phyloP scores from a whole-genome alignment of 1,284 basidiomycete genomes.

The Papiliotrema nemorosa region DNA sequence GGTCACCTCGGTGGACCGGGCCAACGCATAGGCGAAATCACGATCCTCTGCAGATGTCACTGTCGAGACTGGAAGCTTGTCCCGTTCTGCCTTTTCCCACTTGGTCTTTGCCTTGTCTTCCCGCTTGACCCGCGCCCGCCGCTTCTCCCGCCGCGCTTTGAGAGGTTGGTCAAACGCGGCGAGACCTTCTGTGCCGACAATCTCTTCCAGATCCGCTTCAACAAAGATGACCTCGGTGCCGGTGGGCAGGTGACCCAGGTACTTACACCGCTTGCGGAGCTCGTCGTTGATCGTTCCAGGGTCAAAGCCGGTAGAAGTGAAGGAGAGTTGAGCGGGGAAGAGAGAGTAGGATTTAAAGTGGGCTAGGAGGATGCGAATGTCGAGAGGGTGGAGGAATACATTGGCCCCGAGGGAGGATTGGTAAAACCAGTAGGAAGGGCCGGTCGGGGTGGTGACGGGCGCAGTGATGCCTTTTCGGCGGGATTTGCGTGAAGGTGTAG shows the following conservation, averaged over 20 bases:
- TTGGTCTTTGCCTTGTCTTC: slow-evolving; percentile 75
- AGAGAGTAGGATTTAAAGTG: slow-evolving; percentile 77
- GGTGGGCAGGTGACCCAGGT: slow-evolving; percentile 86
- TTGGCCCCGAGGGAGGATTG: slow-evolving; percentile 89
- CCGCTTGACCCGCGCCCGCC: slow-evolving; percentile 71
- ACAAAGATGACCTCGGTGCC: slow-evolving; percentile 92
- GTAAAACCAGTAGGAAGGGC: slow-evolving; percentile 77
- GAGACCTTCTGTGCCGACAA: slow-evolving; percentile 68
- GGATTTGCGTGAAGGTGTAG: slow-evolving; percentile 18
- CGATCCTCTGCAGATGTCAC: slow-evolving; percentile 19
- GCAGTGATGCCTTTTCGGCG: slow-evolving; percentile 23
- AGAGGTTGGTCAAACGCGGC: slow-evolving; percentile 76
- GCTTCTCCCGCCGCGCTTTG: slow-evolving; percentile 66
- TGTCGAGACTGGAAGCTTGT: slow-evolving; percentile 52
- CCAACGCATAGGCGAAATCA: slow-evolving; percentile 36
- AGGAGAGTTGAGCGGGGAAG: slow-evolving; percentile 77
- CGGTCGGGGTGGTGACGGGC: slow-evolving; percentile 20
- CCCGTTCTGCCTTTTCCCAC: slow-evolving; percentile 68
- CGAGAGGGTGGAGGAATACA: slow-evolving; percentile 90
- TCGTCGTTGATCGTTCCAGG: slow-evolving; percentile 73
- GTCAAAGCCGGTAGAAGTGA: slow-evolving; percentile 72
- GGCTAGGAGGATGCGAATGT: slow-evolving; percentile 86
- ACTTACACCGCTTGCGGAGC: slow-evolving; percentile 89
- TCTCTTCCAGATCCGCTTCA: slow-evolving; percentile 74
- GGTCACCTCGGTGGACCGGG: slow-evolving; percentile 27